Base-by-base conservation (phyloP, 164 flowering plant genomes). In the Saururus chinensis region DNA sequence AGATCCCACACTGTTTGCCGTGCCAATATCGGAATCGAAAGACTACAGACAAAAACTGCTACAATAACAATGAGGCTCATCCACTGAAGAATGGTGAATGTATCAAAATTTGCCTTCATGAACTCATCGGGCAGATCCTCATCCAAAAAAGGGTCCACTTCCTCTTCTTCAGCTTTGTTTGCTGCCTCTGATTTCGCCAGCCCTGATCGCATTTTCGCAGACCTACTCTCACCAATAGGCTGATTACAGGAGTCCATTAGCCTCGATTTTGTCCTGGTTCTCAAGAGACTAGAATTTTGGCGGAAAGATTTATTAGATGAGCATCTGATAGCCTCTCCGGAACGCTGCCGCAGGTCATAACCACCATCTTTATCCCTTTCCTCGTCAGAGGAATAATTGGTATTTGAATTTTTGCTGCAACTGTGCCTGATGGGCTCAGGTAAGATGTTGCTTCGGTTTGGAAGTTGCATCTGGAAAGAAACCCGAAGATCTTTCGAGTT, bases 121-220 rank as follows among this genome's bases (percentile, higher is more conserved):
- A 66, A 76, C 23, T 76, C 84, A 0, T 74, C 78, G 0, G 86
- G 86, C 1, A 84, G 45, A 41, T 83, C 88, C 12, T 79, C 91
- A 1, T 67, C 76, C 0, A 65, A 51, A 14, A 81, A 78, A 9
- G 80, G 81, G 9, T 81, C 87, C 4, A 81, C 85, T 7, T 84
- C 85, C 0, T 77, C 80, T 7, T 73, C 75, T 2, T 73, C 73
- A 6, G 49, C 61, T 5, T 52, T 66, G 1, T 71, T 73, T 19
- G 70, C 49, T 12, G 14, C 57, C 57, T 66, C 76, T 54, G 73
- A 71, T 53, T 67, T 71, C 59, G 72, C 7, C 24, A 56, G 65
- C 17, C 66, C 73, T 1, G 80, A 75, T 35, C 60, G 70, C 48
- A 64, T 19, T 7, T n/a, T 24, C 9, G 65, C 69, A 21, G 77